phyloP scores from a whole-genome alignment of 2,329 filamentous ascomycete species.

The Lachnellula occidentalis region DNA sequence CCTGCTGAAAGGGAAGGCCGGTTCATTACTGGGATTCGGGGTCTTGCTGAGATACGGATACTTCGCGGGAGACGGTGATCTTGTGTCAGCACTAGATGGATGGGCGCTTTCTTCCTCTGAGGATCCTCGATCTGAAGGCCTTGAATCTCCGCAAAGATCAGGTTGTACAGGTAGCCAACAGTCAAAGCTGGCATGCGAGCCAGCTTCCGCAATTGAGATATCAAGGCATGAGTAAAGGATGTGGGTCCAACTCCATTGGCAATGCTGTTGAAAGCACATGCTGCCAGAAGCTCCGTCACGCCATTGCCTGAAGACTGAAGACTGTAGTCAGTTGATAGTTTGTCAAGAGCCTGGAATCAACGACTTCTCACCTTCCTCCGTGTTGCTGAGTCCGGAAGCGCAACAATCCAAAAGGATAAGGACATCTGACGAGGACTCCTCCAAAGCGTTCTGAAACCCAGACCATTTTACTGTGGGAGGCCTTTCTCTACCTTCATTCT shows the following conservation, averaged over 20 bases:
- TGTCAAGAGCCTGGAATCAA: background rate
- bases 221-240: conserved; percentile 13
- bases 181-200: conserved; percentile 39
- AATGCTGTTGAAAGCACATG: conserved; percentile 46
- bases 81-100: conserved; percentile 8
- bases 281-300: conserved; percentile 37
- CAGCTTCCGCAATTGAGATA: conserved; percentile 1
- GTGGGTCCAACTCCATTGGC: conserved; percentile 33
- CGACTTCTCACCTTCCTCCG: conserved; percentile 3
- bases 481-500: conserved; percentile 5
- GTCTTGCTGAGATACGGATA: background rate
- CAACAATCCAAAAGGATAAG: conserved; percentile 56
- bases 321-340: background rate
- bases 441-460: conserved; percentile 41
- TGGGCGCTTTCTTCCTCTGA: conserved; percentile 1
- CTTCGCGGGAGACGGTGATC: conserved; percentile 2
- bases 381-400: conserved; percentile 30
- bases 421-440: conserved; percentile 52
- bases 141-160: conserved; percentile 6
- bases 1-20: background rate
- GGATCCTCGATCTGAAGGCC: background rate
- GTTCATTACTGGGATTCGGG: background rate
- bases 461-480: conserved; percentile 14
- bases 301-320: conserved; percentile 4
- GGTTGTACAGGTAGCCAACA: conserved; percentile 36